These are phyloP conservation scores for Fragosphaeria purpurea DNA, from an alignment of 2,329 filamentous ascomycete species.

Conservation along the genomic window DNA sequence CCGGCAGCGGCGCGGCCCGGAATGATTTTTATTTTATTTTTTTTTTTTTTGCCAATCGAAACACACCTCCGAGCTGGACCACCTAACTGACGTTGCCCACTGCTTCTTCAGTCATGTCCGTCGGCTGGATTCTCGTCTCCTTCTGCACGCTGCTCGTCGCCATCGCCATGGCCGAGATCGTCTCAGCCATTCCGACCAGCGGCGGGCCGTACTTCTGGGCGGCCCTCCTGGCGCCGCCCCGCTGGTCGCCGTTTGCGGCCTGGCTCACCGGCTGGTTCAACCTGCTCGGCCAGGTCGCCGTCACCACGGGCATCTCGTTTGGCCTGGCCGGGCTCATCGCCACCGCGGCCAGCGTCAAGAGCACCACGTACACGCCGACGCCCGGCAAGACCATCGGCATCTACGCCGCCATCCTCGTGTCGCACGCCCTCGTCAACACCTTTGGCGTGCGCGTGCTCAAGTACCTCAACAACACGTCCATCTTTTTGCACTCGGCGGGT, in stretches of 20 bases:
- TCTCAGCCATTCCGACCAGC: constrained; percentile 47
- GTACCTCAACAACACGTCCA: constrained; percentile 47
- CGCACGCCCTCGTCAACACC: constrained; percentile 45
- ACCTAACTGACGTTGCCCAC: neutral
- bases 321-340: constrained; percentile 29
- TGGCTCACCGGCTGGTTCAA: constrained; percentile 35
- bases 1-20: too few relatives aligned
- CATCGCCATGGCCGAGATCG: constrained; percentile 48
- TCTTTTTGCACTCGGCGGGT: constrained; percentile 43
- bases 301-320: constrained; percentile 32
- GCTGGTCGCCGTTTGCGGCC: constrained; percentile 27
- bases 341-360: constrained; percentile 27
- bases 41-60: too few relatives aligned
- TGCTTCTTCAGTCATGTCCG: constrained; percentile 34
- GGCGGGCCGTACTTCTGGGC: constrained; percentile 54
- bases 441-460: constrained; percentile 46
- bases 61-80: too few relatives aligned
- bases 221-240: constrained; percentile 41
- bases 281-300: constrained; percentile 30
- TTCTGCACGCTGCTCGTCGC: constrained; percentile 47
- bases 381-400: constrained; percentile 45
- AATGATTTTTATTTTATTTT: neutral
- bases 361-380: constrained; percentile 27
- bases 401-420: constrained; percentile 45
- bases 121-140: constrained; percentile 44